A percentile compares a stretch with the other conserved stretches of the same genome.
These are phyloP conservation scores for Boletus pseudopeckii DNA, from an alignment of 768 basidiomycete species.

Conservation along the genomic window DNA sequence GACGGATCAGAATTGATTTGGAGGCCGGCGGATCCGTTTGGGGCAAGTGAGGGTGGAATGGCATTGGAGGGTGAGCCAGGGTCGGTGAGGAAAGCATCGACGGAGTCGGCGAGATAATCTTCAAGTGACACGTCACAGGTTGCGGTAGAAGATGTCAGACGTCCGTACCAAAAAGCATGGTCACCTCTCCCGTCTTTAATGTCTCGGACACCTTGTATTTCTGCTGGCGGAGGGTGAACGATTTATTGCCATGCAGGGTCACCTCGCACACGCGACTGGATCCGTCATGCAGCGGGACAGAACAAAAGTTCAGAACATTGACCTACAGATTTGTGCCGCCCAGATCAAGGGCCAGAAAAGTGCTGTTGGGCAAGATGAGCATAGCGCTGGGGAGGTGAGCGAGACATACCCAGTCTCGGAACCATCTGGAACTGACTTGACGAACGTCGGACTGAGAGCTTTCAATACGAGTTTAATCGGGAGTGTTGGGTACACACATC, in stretches of 20 bases:
- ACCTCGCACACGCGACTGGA: conserved; percentile 92
- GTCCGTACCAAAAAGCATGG: conserved; percentile 73
- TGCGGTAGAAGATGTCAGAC: neutral
- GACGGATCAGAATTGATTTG: conserved; percentile 34
- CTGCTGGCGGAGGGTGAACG: conserved; percentile 87
- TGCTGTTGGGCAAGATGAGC: conserved; percentile 45
- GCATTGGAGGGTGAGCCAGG: conserved; percentile 27
- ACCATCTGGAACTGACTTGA: conserved; percentile 93
- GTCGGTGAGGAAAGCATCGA: conserved; percentile 87
- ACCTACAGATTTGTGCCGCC: conserved; percentile 96
- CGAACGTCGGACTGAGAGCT: conserved; percentile 76
- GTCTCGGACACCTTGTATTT: conserved; percentile 95
- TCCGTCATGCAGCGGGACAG: neutral
- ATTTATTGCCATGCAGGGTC: conserved; percentile 81
- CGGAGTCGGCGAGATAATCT: conserved; percentile 98
- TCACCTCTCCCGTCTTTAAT: conserved; percentile 90
- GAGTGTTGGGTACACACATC: conserved; percentile 54
- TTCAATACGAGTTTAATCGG: neutral
- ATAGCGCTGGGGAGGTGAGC: neutral
- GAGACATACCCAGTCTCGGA: conserved; percentile 80
- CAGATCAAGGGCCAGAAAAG: conserved; percentile 93
- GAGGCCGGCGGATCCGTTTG: conserved; percentile 11
- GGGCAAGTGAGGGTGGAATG: conserved; percentile 27
- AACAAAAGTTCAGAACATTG: neutral
- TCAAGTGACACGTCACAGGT: conserved; percentile 13